These are phyloP conservation scores for Lipomyces mesembrius DNA, from an alignment of 805 yeast species.

Conservation along the genomic window DNA sequence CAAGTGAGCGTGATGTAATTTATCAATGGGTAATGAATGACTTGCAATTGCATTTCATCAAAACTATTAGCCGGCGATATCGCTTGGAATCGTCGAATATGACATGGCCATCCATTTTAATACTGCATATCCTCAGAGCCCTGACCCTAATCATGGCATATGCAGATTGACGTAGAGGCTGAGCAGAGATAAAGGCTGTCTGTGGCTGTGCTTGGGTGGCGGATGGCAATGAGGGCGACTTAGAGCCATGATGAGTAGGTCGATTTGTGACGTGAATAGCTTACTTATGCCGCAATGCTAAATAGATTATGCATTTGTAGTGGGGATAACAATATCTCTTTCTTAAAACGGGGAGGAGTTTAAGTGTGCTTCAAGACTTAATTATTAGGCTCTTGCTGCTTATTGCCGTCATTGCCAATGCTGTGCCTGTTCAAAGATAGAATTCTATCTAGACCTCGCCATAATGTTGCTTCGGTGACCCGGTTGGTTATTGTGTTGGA, in stretches of 20 bases:
- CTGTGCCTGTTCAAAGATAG: neutral
- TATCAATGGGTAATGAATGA: too few species aligned
- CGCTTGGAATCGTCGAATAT: too few species aligned
- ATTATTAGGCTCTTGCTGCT: neutral
- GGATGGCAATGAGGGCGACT: too few species aligned
- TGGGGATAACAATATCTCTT: neutral
- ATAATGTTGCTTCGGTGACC: neutral
- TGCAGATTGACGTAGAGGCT: neutral
- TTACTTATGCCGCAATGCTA: neutral
- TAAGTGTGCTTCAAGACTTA: neutral
- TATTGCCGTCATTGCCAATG: neutral
- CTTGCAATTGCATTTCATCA: too few species aligned
- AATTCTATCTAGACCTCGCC: neutral
- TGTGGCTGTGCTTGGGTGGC: neutral
- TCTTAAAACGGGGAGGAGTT: neutral
- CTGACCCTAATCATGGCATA: neutral
- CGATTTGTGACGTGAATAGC: neutral
- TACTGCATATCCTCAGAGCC: neutral
- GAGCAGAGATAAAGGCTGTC: neutral
- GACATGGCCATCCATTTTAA: too few species aligned
- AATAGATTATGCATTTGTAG: neutral
- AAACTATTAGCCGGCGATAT: too few species aligned
- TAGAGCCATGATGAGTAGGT: neutral
- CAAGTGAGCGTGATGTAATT: neutral
- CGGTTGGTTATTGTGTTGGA: neutral